Evolutionary conservation across 2,329 filamentous ascomycete genomes (phyloP).

Genomic region (Scytalidium sp.): DNA sequence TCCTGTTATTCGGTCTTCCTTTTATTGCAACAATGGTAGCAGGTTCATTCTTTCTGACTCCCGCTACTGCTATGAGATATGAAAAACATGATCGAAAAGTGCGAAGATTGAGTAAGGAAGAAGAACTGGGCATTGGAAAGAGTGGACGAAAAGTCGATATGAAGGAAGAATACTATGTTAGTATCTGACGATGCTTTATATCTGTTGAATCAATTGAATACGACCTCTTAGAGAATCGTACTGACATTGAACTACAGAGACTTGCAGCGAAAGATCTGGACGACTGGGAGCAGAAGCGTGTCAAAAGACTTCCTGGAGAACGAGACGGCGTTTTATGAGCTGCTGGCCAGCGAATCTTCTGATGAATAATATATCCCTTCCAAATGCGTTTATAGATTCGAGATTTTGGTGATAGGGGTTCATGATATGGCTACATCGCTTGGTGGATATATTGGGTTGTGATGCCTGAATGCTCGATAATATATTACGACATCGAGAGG

Average conservation of each 20-base stretch:
- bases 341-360: background rate
- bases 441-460: no score
- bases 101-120: constrained; percentile 77
- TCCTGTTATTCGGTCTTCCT: constrained; percentile 88
- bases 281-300: constrained; percentile 94
- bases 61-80: constrained; percentile 89
- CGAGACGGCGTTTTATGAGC: constrained; percentile 73
- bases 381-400: no score
- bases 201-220: no score
- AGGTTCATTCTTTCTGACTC: constrained; percentile 91
- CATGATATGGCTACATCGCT: no score
- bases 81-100: constrained; percentile 91
- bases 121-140: constrained; percentile 79
- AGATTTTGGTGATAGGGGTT: no score
- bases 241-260: constrained; percentile 48
- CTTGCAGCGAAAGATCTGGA: constrained; percentile 87
- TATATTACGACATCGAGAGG: no score
- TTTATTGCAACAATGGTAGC: constrained; percentile 88
- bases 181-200: no score
- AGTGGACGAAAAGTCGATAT: constrained; percentile 70
- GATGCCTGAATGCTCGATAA: no score
- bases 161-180: constrained; percentile 83
- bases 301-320: constrained; percentile 86
- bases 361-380: background rate
- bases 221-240: constrained; percentile 9